These are phyloP conservation scores for Cladosporium sp. DNA, from an alignment of 2,329 filamentous ascomycete species.

Conservation along the genomic window DNA sequence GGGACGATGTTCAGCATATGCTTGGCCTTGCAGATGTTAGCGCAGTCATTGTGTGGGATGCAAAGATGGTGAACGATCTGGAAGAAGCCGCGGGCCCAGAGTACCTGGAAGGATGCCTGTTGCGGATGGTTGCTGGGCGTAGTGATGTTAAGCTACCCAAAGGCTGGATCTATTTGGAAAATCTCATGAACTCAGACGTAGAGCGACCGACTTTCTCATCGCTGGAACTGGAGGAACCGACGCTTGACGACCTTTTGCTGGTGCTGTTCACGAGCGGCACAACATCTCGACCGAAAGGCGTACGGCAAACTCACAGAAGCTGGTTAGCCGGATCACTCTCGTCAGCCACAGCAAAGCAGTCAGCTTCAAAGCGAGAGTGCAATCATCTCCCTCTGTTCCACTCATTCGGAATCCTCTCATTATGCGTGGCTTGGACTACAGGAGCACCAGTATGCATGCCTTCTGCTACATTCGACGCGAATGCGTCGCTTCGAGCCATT, in stretches of 20 bases:
- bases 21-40: background rate
- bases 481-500: background rate
- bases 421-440: background rate
- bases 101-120: background rate
- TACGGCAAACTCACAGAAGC: background rate
- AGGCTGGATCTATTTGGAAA: no score
- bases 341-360: background rate
- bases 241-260: background rate
- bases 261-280: slow-evolving; percentile 36
- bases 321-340: background rate
- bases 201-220: no score
- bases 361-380: background rate
- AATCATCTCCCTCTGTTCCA: background rate
- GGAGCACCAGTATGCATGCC: background rate
- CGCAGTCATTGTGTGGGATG: slow-evolving; percentile 1
- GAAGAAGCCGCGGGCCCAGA: background rate
- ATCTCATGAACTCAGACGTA: no score
- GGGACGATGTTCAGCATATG: slow-evolving; percentile 8
- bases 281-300: slow-evolving; percentile 35
- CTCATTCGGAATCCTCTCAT: background rate
- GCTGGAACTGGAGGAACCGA: background rate
- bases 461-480: background rate
- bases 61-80: background rate
- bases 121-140: no score
- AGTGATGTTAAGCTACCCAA: no score